These are phyloP conservation scores for Strigomonas culicis DNA, from an alignment of 208 protist genomes.

Conservation along the genomic window DNA sequence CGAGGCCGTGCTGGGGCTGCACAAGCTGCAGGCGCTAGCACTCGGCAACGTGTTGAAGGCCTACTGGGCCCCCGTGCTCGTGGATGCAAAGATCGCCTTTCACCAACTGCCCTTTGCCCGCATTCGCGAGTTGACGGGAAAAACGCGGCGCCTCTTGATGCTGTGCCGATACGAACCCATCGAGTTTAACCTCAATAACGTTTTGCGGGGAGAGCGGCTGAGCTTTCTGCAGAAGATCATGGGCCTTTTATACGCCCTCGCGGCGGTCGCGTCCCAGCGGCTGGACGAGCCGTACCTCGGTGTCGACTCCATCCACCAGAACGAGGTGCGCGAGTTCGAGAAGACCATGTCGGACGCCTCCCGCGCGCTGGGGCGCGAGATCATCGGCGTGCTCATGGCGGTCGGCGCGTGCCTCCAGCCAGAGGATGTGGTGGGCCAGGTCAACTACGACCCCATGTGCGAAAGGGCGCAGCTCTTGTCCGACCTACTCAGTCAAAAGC, in stretches of 20 bases:
- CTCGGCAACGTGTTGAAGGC: slow-evolving; percentile 54
- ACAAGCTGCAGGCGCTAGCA: slow-evolving; percentile 44
- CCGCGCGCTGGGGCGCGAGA: slow-evolving; percentile 26
- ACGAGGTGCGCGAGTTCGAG: slow-evolving; percentile 24
- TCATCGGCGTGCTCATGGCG: slow-evolving; percentile 36
- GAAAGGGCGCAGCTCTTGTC: slow-evolving; percentile 22
- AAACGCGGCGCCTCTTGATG: slow-evolving; percentile 20
- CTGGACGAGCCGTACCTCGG: slow-evolving; percentile 17
- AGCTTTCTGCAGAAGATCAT: slow-evolving; percentile 27
- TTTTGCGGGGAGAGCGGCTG: slow-evolving; percentile 33
- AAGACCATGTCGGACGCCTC: slow-evolving; percentile 1
- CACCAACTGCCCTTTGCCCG: slow-evolving; percentile 42
- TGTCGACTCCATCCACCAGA: slow-evolving; percentile 15
- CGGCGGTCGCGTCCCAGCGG: slow-evolving; percentile 25
- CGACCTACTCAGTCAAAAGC: slow-evolving; percentile 30
- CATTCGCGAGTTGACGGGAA: slow-evolving; percentile 22
- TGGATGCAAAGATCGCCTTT: slow-evolving; percentile 41
- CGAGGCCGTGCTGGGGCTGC: slow-evolving; percentile 27
- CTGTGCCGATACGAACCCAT: slow-evolving; percentile 36
- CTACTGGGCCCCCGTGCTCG: slow-evolving; percentile 44
- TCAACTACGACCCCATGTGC: slow-evolving; percentile 32
- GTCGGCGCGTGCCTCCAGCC: slow-evolving; percentile 30
- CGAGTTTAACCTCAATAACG: slow-evolving; percentile 45
- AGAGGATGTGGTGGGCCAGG: slow-evolving; percentile 27
- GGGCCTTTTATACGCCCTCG: slow-evolving; percentile 37